Evolutionary conservation across 2,329 filamentous ascomycete genomes (phyloP), one percentile per base, ranked within the genome.

Genomic region (Cyphellophora europaea): DNA sequence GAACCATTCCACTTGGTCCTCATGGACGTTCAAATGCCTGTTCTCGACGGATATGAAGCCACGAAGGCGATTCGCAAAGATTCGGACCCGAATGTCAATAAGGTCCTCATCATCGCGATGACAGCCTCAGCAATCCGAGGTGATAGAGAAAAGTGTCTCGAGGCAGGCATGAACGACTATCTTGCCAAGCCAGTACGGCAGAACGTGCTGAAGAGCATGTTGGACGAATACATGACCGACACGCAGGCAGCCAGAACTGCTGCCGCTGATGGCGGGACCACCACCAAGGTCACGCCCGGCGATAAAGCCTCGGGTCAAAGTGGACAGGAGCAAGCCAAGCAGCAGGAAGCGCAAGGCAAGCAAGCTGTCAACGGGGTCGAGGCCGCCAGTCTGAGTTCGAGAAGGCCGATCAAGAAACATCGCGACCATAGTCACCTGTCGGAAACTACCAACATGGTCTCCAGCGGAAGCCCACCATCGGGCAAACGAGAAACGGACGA

Each of bases 111-210:
- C 32, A 95, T 96, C 49, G 89, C 89, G 36, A 95, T 96, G 89
- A 96, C 89, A 1, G 89, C 89, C 1, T 88, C 81, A 16, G 89
- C 89, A 3, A 96, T 96, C 42, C 83, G 91, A 54, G 89, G 89
- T 12, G 89, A 96, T 54, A 72, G 88, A 31, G 89, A 96, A 56
- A 95, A 93, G 61, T 95, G 89, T 49, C 65, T 95, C n/a, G 85
- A 87, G 32, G 85, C 86, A 1, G 89, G 89, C 29, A 96, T 96
- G 89, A 94, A 95, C 57, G 91, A 95, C 52, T 96, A 95, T 51
- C 73, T 95, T 1, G 87, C 89, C 11, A 96, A 96, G 56, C 89
- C 89, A 1, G 89, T 96, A n/a, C 74, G 87, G 41, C 85, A 83
- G 3, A 82, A 88, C 30, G 79, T 93, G 27, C 66, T 96, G 35